Evolutionary conservation across 306 rosid species (phyloP), one percentile per base, ranked within the genome.

Genomic region (Oemleria cerasiformis): DNA sequence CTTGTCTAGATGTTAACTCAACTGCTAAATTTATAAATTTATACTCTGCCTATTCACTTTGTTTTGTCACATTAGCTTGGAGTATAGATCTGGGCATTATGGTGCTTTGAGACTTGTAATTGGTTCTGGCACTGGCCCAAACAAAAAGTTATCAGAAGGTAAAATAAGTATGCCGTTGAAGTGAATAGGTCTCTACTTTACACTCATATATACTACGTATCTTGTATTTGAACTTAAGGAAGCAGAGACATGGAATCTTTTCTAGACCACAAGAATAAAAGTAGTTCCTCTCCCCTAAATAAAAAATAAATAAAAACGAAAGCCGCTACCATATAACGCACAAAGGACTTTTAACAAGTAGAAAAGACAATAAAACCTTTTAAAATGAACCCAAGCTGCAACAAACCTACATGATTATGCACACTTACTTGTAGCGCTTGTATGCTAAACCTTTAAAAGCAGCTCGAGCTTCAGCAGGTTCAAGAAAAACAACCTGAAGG

Each of bases 401-500:
- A 39, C 21, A 21, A 53, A 12, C 39, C 34, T 53, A n/a, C 40
- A 36, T 36, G 38, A 40, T 20, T 13, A 20, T 20, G 3, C n/a
- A 70, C 64, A 75, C 87, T 87, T 80, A 91, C 97, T 82, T 91
- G 81, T 84, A 91, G 44, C 91, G 90, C 86, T 86, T 94, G 86
- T 91, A 94, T 17, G 91, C 86, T 79, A 94, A 86, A 73, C 95
- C 95, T 85, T 83, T 88, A 81, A 86, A 86, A 49, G 99, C 97
- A 50, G 87, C 86, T 55, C 89, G 87, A 73, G 97, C 95, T 63
- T 81, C 96, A 11, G 88, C 83, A 59, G 97, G 84, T 82, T 94
- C 97, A 42, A 94, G 88, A 80, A 87, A 94, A 49, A 94, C 87
- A 82, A 86, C 87, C 99, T 94, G 89, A 75, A 70, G 80, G 42